Base-by-base conservation (phyloP, 2,329 filamentous ascomycete genomes). In the Penicillium expansum region DNA sequence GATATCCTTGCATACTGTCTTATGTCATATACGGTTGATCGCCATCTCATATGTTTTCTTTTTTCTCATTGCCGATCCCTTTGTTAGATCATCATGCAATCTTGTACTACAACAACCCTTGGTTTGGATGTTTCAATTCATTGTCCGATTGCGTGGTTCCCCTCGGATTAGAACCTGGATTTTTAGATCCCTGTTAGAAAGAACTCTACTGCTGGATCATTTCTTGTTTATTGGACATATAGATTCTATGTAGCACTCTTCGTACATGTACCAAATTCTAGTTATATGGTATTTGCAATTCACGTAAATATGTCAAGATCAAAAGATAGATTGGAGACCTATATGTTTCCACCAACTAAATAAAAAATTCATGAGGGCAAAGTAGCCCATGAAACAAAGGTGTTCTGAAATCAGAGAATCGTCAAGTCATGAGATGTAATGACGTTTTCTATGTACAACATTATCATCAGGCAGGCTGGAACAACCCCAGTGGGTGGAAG, bases 381-480 rank as follows among this genome's bases (percentile, higher is more conserved):
- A 49, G n/a, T 47, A 10, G 42, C 32, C 55, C n/a, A 30, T 32
- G n/a, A 24, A 55, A 30, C 52, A 33, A 16, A 49, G 38, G 43
- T 22, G 20, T 42, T 30, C n/a, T n/a, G 30, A 47, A 48, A 24
- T 57, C 35, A 37, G 35, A 24, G 59, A 55, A 55, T 66, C 59
- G 48, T 62, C 58, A 58, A 60, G 48, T 65, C 61, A 52, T 62
- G 39, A 63, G 52, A 63, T 61, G 61, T 49, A 62, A 47, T 59
- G 57, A 58, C 43, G 58, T 52, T 37, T 57, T 61, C 56, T 65
- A 66, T 65, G 59, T 66, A 65, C 62, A 66, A 55, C 39, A 56
- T 56, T 56, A 48, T 58, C 55, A 62, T 62, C 37, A 52, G 56
- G 53, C 44, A 41, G 55, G 50, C 52, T 41, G 33, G 33, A 24